Evolutionary conservation across 2,329 filamentous ascomycete genomes (phyloP), one percentile per base, ranked within the genome.

Genomic region (Penicillium sp.): DNA sequence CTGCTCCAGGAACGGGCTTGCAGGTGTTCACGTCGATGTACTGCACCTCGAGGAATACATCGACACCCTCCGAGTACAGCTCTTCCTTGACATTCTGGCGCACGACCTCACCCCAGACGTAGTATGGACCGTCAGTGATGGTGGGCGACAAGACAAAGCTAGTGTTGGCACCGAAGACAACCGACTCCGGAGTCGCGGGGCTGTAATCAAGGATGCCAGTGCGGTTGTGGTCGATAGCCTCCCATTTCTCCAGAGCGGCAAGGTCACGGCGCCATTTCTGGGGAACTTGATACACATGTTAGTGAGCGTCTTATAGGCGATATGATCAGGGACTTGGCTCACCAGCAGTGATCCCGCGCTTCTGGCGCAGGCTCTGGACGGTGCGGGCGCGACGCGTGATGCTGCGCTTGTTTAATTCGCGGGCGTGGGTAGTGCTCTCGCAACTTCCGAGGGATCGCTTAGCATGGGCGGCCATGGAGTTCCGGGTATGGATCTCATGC

Each of bases 21-120:
- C 79, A 81, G 31, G 77, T 80, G 51, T 75, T 74, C 54, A 80
- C 72, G 59, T 81, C 78, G 53, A 81, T 73, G 62, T 79, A 79
- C 43, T 79, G 77, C 12, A 81, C 60, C 57, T 81, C 78, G 12
- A 81, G 63, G 61, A 75, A 72, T 49, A 78, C 50, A 7, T 77
- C 75, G 10, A 81, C 69, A n/a, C 79, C 79, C 0, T 72, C 68
- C 2, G 60, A 72, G 59, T 71, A 69, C 9, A 67, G 48, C 5
- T 69, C 71, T 56, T 80, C 79, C 33, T 67, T 71, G 23, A 81
- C 66, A 51, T 80, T 68, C 47, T 73, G 67, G 10, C 78, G 75
- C 54, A 79, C 71, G 6, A 75, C 68, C 59, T 80, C 78, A 40
- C 77, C 77, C 54, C 70, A 73, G 40, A 79, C 77, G 60, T 77